Conservation (phyloP, 257 asterid genomes). For the Solanum appendiculatum region DNA sequence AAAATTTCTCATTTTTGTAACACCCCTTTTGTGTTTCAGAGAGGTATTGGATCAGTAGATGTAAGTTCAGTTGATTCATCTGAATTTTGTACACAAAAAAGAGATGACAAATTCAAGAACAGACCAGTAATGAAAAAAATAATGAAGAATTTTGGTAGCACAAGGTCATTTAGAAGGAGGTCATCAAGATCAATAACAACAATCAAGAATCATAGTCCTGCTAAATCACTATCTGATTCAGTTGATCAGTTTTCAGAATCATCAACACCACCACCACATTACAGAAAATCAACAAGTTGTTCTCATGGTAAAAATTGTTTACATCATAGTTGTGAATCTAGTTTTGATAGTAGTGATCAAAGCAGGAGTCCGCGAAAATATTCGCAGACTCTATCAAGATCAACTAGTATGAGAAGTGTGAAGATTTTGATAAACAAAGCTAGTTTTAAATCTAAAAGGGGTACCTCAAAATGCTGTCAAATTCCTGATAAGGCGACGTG, state of each 20-base stretch:
- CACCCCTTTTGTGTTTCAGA: background rate
- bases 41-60: background rate
- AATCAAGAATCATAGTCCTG: constrained; percentile 3
- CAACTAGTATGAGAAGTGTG: constrained; percentile 12
- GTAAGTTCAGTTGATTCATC: background rate
- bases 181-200: constrained; percentile 19
- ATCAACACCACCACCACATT: constrained; percentile 27
- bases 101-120: background rate
- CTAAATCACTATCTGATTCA: constrained; percentile 15
- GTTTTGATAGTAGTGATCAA: constrained; percentile 24
- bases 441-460: constrained; percentile 54
- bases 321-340: constrained; percentile 20
- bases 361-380: constrained; percentile 5
- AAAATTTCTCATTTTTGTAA: background rate
- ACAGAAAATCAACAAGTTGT: constrained; percentile 31
- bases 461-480: constrained; percentile 10
- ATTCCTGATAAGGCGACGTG: constrained; percentile 51
- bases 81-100: background rate
- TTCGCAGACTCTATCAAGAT: constrained; percentile 16
- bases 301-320: constrained; percentile 24
- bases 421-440: constrained; percentile 5
- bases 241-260: constrained; percentile 13
- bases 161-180: constrained; percentile 35
- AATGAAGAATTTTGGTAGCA: constrained; percentile 15
- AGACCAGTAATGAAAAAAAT: background rate